These are phyloP conservation scores for Solanum sitiens DNA, from an alignment of 257 asterid genomes.

Conservation along the genomic window DNA sequence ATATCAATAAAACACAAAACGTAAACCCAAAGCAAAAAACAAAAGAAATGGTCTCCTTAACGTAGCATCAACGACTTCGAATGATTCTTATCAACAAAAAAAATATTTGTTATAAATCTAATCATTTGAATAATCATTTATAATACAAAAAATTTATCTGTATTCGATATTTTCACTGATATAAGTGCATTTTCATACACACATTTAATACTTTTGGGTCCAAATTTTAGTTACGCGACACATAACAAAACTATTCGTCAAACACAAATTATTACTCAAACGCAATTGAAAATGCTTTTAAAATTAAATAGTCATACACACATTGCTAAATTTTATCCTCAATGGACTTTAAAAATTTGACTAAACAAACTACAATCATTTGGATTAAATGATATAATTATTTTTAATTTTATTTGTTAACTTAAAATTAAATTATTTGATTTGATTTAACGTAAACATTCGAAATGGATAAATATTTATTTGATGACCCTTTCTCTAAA, in stretches of 20 bases:
- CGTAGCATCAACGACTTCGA: constrained; percentile 21
- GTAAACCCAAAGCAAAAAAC: constrained; percentile 5
- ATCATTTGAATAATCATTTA: not conserved
- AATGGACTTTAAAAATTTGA: not conserved
- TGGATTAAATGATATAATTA: too few relatives aligned
- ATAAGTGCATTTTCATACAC: too few relatives aligned
- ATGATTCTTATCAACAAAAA: not conserved
- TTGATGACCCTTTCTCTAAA: not conserved
- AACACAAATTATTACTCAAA: not conserved
- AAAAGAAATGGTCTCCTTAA: constrained; percentile 4
- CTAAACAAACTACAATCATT: not conserved
- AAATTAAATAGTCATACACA: too few relatives aligned
- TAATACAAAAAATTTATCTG: not conserved
- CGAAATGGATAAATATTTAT: not conserved
- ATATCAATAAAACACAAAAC: not conserved
- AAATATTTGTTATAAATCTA: not conserved
- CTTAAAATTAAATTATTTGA: not conserved
- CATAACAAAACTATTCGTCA: not conserved
- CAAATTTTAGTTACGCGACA: not conserved
- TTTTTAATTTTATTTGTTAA: not conserved
- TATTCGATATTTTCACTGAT: not conserved
- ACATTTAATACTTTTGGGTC: not conserved
- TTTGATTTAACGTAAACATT: not conserved
- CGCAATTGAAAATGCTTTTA: not conserved
- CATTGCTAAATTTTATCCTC: not conserved